Evolutionary conservation across 768 basidiomycete species (phyloP), one percentile per base, ranked within the genome.

Genomic region (Termitomyces sp.): DNA sequence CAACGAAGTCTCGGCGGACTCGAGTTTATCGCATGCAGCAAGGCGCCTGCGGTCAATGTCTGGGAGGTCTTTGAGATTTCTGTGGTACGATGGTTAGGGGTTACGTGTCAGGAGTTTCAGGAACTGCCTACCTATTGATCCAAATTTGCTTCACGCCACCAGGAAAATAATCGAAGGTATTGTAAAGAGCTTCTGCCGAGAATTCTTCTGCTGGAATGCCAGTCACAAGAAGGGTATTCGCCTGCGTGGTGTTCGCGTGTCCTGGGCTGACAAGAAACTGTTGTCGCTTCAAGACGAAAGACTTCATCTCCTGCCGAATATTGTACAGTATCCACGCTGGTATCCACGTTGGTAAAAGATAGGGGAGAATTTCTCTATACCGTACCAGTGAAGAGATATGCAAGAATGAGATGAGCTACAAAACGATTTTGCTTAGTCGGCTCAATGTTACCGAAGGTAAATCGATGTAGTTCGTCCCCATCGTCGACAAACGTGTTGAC

Each of bases 81-180:
- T 88, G 44, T 20, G 48, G 41, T n/a, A 26, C 32, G 16, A 28
- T 54, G 38, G 53, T 54, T 53, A 52, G 32, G 30, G 56, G 38
- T n/a, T 2, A 4, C 3, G 1, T 3, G 24, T 36, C 20, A 40
- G 18, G 48, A 18, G 32, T 13, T 48, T n/a, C 49, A n/a, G 18
- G 28, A 2, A 54, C 79, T 43, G 3, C 40, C n/a, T 57, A 87
- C 86, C 90, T 80, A 70, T 94, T 96, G 40, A 98, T 79, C 94
- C 96, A 99, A 36, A 99, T 85, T 62, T 85, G 83, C 67, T 86
- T 87, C 8, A 95, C 89, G 16, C 95, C 95, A 10, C 95, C 95
- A 0, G 97, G 96, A 3, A 98, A 79, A 56, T 83, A 80, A 22
- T 82, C 79, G 71, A 92, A 96, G 11, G 96, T 72, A 51, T 82